Conservation (phyloP, 371 early-diverging fungal genomes). For the Mucor saturninus region DNA sequence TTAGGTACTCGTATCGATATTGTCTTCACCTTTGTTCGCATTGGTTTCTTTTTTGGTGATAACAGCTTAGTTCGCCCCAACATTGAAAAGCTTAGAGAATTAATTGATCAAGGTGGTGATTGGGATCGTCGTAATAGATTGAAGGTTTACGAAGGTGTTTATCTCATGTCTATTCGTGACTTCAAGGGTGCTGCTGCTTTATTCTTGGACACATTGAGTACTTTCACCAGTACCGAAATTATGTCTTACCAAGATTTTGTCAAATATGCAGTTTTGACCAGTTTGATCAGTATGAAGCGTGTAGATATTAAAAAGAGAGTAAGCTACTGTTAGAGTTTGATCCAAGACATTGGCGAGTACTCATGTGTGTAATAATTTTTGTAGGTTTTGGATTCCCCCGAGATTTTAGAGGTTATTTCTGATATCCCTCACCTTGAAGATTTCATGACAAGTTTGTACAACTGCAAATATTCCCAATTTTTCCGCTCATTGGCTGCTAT, state of each 20-base stretch:
- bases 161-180: slow-evolving; percentile 91
- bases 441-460: slow-evolving; percentile 88
- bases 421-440: slow-evolving; percentile 87
- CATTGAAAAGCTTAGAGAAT: slow-evolving; percentile 82
- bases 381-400: slow-evolving; percentile 93
- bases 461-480: slow-evolving; percentile 93
- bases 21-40: slow-evolving; percentile 87
- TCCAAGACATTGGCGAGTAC: not conserved
- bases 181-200: slow-evolving; percentile 92
- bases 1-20: slow-evolving; percentile 94
- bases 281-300: slow-evolving; percentile 88
- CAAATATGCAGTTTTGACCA: slow-evolving; percentile 91
- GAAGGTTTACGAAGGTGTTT: slow-evolving; percentile 97
- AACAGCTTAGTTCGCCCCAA: slow-evolving; percentile 77
- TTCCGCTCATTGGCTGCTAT: slow-evolving; percentile 73
- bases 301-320: slow-evolving; percentile 91
- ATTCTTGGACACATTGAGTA: slow-evolving; percentile 94
- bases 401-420: slow-evolving; percentile 94
- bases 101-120: slow-evolving; percentile 98
- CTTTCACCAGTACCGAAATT: slow-evolving; percentile 97
- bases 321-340: not conserved
- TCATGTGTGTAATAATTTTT: not conserved
- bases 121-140: slow-evolving; percentile 99
- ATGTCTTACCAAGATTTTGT: slow-evolving; percentile 98
- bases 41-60: slow-evolving; percentile 95